These are phyloP conservation scores for Musa itinerans DNA, from an alignment of 176 grass and related monocot genomes.

Conservation along the genomic window DNA sequence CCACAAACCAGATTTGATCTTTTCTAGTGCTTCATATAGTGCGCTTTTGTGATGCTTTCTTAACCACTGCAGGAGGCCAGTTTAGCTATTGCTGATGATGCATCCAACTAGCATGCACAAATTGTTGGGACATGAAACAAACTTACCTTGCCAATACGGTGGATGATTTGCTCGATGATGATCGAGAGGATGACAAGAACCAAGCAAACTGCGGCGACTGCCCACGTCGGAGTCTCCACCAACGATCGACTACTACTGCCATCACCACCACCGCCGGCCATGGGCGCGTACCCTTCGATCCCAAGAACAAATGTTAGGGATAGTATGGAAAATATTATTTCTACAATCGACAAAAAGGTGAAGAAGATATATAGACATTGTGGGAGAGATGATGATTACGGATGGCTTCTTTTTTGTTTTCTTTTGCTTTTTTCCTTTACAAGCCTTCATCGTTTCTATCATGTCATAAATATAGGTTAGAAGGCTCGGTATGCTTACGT, in stretches of 20 bases:
- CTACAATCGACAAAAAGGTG: background rate
- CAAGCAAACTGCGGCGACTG: constrained; percentile 11
- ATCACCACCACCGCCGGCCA: constrained; percentile 7
- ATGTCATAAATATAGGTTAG: background rate
- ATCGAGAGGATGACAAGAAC: constrained; percentile 10
- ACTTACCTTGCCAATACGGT: constrained; percentile 9
- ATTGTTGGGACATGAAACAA: too few species aligned
- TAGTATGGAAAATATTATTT: background rate
- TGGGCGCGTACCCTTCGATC: background rate
- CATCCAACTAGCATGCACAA: background rate
- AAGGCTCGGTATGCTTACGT: background rate
- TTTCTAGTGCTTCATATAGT: constrained; percentile 15
- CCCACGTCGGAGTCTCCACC: constrained; percentile 19
- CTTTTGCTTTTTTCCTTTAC: background rate
- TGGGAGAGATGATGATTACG: background rate
- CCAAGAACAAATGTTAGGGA: background rate
- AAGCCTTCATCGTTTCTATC: background rate
- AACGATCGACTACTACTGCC: background rate
- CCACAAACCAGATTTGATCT: constrained; percentile 15
- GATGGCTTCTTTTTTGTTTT: background rate
- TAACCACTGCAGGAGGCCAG: background rate
- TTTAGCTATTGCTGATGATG: background rate
- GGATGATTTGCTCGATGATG: constrained; percentile 13
- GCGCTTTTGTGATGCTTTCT: constrained; percentile 2
- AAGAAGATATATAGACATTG: background rate